phyloP scores from a whole-genome alignment of 177 flowering plant species.

The Vitis hybrid region DNA sequence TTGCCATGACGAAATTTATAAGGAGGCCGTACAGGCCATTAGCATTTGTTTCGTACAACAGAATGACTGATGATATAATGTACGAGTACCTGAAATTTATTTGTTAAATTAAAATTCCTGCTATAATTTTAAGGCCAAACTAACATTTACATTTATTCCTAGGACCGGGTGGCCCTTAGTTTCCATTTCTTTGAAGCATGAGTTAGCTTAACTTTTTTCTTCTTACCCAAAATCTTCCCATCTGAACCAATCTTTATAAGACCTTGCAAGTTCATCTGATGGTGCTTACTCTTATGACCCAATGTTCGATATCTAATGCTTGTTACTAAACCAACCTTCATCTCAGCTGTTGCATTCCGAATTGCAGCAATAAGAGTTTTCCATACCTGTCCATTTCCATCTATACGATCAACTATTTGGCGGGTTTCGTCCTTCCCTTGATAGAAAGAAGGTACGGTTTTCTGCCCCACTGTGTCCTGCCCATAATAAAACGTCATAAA shows the following conservation, averaged over 20 bases:
- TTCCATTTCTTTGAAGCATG: slow-evolving; percentile 18
- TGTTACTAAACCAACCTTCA: slow-evolving; percentile 25
- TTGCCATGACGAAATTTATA: too few relatives aligned
- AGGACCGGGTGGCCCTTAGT: not conserved
- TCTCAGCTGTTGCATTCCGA: slow-evolving; percentile 19
- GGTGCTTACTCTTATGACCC: slow-evolving; percentile 29
- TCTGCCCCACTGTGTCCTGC: slow-evolving; percentile 14
- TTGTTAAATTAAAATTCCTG: slow-evolving; percentile 8
- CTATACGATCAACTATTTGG: not conserved
- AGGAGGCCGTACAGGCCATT: too few relatives aligned
- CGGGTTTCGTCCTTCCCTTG: slow-evolving; percentile 23
- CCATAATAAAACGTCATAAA: slow-evolving; percentile 12
- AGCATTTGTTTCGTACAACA: too few relatives aligned
- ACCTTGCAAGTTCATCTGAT: slow-evolving; percentile 22
- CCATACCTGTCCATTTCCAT: slow-evolving; percentile 11
- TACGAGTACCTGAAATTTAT: too few relatives aligned
- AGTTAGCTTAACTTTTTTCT: slow-evolving; percentile 26
- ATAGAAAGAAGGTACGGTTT: slow-evolving; percentile 12
- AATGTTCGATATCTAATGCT: slow-evolving; percentile 20
- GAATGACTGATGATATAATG: too few relatives aligned
- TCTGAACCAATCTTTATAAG: slow-evolving; percentile 27
- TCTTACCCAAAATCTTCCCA: slow-evolving; percentile 36
- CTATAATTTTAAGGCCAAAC: not conserved
- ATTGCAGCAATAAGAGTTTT: slow-evolving; percentile 12
- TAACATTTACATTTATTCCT: not conserved